These are phyloP conservation scores for Candida boidinii DNA, from an alignment of 805 yeast genomes.

Conservation along the genomic window DNA sequence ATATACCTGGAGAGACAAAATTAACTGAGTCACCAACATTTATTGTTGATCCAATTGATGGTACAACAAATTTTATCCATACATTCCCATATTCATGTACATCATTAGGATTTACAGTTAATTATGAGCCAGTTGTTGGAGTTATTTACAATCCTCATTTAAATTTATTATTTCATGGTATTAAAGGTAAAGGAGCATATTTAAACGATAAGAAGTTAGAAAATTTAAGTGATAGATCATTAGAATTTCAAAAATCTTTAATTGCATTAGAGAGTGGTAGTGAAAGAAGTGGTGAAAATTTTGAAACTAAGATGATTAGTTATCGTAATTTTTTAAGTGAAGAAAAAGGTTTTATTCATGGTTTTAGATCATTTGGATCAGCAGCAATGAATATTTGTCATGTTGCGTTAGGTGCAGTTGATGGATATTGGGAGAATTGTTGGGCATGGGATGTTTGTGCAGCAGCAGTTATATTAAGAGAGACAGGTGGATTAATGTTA, in stretches of 20 bases:
- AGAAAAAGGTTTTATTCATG: conserved; percentile 52
- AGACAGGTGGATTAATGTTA: conserved; percentile 50
- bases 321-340: conserved; percentile 34
- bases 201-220: conserved; percentile 34
- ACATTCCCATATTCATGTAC: conserved; percentile 54
- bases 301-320: conserved; percentile 38
- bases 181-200: conserved; percentile 47
- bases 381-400: conserved; percentile 56
- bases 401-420: conserved; percentile 50
- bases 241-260: conserved; percentile 42
- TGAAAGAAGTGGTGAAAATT: conserved; percentile 44
- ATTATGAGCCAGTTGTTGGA: conserved; percentile 45
- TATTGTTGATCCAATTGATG: conserved; percentile 59
- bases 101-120: conserved; percentile 47
- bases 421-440: conserved; percentile 53
- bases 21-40: no score
- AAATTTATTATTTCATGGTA: conserved; percentile 42
- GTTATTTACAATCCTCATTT: conserved; percentile 57
- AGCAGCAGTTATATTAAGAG: conserved; percentile 52
- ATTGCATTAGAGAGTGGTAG: conserved; percentile 56
- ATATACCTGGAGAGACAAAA: conserved; percentile 34
- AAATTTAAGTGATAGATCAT: conserved; percentile 21
- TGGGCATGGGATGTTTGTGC: conserved; percentile 66
- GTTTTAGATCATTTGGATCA: conserved; percentile 52
- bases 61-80: conserved; percentile 59